Evolutionary conservation across 139 green algal species (phyloP), one percentile per base, ranked within the genome.

Genomic region (Zygnema cylindricum): DNA sequence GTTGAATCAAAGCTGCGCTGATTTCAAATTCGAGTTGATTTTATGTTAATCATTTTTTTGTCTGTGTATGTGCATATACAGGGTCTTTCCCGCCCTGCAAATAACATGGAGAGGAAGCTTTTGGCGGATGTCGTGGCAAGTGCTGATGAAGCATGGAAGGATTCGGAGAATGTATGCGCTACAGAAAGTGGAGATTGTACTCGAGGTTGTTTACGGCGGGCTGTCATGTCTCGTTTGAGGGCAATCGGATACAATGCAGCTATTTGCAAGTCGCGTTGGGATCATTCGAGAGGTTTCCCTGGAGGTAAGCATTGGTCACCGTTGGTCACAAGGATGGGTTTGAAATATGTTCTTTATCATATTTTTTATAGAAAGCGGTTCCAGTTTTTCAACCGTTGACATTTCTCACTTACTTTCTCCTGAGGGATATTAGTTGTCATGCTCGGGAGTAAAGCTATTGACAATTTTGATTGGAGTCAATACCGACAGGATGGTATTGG

Each of bases 241-340:
- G 25, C 23, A 7, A 2, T 33, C 22, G 82, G 82, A 32, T 41
- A 88, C 35, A 81, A 88, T 81, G 82, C 82, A 21, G 82, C 82
- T 22, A 84, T 88, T 1, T 88, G 82, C 82, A 79, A 88, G 55
- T 69, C 55, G 22, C 49, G 57, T 21, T 88, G 82, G 82, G 82
- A 88, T 32, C 82, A 88, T 43, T 84, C 82, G 21, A 36, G 57
- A 49, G 82, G 82, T 1, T 88, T 88, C 55, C 82, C 82, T 75
- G 82, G 82, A 79, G 79, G 79, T 75, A 38, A 79, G 71, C 16
- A 3, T 79, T 79, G 38, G 36, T 23, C 11, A 39, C 77, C 43
- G 73, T n/a, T n/a, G n/a, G n/a, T n/a, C n/a, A n/a, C n/a, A n/a
- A n/a, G n/a, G n/a, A n/a, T n/a, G n/a, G 21, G 22, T 21, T 21